Evolutionary conservation across 139 green algal species (phyloP).

Genomic region (Chlorella sorokiniana): DNA sequence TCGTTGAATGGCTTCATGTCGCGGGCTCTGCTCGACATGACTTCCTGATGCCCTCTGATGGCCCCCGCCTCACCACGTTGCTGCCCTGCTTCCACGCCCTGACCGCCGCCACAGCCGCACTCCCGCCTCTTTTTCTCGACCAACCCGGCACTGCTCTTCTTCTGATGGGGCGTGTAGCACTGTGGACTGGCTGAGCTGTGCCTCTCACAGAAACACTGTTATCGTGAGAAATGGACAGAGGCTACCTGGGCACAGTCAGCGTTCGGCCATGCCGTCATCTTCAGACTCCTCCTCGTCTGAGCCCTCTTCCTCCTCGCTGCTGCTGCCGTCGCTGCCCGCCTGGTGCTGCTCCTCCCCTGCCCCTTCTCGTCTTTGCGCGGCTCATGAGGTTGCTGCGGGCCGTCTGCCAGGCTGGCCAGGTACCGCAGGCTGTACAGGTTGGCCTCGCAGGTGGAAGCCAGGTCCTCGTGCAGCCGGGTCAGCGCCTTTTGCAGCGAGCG

Average conservation of each 20-base stretch:
- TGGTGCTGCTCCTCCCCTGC: not conserved
- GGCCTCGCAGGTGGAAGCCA: constrained; percentile 62
- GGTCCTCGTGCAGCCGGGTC: constrained; percentile 63
- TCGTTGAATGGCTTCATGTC: no score
- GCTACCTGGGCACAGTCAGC: not conserved
- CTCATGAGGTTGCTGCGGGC: constrained; percentile 22
- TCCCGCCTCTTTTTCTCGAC: no score
- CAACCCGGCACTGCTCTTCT: no score
- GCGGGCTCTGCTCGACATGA: no score
- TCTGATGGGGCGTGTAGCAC: no score
- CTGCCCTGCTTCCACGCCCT: no score
- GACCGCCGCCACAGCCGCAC: no score
- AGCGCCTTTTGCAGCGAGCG: constrained; percentile 68
- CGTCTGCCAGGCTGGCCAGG: constrained; percentile 32
- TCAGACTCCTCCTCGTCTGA: not conserved
- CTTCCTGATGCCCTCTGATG: no score
- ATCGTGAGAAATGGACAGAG: no score
- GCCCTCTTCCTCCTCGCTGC: not conserved
- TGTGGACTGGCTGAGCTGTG: no score
- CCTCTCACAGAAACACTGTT: no score
- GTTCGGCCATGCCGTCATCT: not conserved
- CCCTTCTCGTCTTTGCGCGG: not conserved
- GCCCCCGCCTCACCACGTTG: no score
- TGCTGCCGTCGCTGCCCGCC: not conserved
- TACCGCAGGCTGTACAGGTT: constrained; percentile 87